phyloP scores from a whole-genome alignment of 148 eudicot genomes.

The Vaccinium corymbosum region DNA sequence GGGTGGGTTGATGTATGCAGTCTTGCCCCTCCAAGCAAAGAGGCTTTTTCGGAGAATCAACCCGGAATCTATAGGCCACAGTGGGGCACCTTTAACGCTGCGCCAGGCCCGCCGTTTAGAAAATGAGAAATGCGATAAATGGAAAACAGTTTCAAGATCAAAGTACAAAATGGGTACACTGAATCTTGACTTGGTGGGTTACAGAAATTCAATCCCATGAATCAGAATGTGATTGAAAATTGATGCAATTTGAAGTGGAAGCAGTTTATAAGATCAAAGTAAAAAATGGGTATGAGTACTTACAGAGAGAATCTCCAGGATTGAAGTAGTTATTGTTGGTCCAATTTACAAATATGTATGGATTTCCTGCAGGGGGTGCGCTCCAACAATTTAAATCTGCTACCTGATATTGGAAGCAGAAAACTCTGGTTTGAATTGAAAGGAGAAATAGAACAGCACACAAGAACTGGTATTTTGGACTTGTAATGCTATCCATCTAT shows the following conservation, averaged over 20 bases:
- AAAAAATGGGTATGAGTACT: conserved; percentile 24
- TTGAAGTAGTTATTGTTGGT: conserved; percentile 48
- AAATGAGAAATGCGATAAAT: background rate
- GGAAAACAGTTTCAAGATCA: background rate
- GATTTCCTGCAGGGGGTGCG: conserved; percentile 55
- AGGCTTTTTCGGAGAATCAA: too few species aligned
- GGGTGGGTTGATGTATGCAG: too few species aligned
- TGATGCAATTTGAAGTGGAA: background rate
- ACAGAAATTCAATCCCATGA: background rate
- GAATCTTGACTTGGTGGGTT: background rate
- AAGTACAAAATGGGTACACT: background rate
- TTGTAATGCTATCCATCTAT: conserved; percentile 26
- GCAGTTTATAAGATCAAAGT: too few species aligned
- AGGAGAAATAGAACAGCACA: conserved; percentile 32
- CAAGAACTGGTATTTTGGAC: conserved; percentile 18
- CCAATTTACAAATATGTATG: conserved; percentile 61
- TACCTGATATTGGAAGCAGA: conserved; percentile 58
- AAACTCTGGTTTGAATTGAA: conserved; percentile 37
- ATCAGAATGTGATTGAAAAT: background rate
- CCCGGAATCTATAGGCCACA: too few species aligned
- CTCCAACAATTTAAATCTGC: conserved; percentile 79
- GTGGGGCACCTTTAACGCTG: too few species aligned
- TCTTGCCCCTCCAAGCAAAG: too few species aligned
- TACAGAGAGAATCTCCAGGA: conserved; percentile 78
- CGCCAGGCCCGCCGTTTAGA: too few species aligned